phyloP scores from a whole-genome alignment of 176 grass and related monocot genomes.

The Echinochloa phyllopogon region DNA sequence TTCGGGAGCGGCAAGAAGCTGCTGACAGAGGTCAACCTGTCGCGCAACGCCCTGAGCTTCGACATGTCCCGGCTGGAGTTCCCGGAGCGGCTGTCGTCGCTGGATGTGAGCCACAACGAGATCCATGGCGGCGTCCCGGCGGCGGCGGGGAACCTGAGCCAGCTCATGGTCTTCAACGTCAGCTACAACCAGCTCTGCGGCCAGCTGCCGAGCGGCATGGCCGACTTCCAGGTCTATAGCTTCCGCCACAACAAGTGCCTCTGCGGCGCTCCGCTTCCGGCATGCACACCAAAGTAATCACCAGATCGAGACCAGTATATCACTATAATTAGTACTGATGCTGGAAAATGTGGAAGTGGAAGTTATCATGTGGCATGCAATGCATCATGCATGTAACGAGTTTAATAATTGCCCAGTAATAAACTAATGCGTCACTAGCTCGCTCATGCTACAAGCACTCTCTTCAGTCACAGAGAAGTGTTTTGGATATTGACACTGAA shows the following conservation, averaged over 20 bases:
- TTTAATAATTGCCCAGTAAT: no score
- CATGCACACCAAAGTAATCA: neutral
- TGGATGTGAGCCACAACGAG: constrained; percentile 63
- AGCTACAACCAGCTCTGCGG: constrained; percentile 67
- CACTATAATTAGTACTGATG: no score
- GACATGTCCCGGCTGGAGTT: constrained; percentile 42
- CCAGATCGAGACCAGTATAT: no score
- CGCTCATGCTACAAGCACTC: no score
- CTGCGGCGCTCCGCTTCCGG: constrained; percentile 47
- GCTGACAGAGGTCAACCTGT: constrained; percentile 35
- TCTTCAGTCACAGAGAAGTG: no score
- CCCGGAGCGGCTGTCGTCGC: neutral
- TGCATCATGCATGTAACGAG: no score
- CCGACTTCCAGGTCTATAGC: constrained; percentile 33
- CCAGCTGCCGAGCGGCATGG: constrained; percentile 28
- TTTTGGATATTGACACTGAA: no score
- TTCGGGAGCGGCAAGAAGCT: constrained; percentile 40
- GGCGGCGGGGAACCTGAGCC: constrained; percentile 1
- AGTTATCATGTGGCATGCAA: no score
- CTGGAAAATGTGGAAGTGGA: no score
- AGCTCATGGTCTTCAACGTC: constrained; percentile 52
- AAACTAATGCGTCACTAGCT: no score
- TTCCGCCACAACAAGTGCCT: constrained; percentile 66
- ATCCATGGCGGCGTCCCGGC: constrained; percentile 57
- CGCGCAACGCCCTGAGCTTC: constrained; percentile 56